Evolutionary conservation across 768 basidiomycete species (phyloP), one percentile per base, ranked within the genome.

Genomic region (Tylopilus cervinicoccineus): DNA sequence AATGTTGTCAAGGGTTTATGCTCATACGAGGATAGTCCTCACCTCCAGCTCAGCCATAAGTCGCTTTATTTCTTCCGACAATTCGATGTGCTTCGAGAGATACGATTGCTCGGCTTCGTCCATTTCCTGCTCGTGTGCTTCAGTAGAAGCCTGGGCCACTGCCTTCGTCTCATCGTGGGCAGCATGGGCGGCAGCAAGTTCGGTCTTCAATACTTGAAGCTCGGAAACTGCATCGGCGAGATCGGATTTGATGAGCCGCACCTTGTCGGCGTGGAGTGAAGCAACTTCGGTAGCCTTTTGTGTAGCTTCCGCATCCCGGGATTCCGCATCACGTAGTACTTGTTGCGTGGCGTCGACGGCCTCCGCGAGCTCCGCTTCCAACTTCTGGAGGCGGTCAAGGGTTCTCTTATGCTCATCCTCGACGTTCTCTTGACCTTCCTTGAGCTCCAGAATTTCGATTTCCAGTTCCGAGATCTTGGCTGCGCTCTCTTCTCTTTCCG

Each of bases 401-500:
- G 75, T 63, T 50, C 70, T 69, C 38, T 68, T 71, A 42, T 75
- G 78, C 26, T 76, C 76, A 47, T 88, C 88, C 57, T 86, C 82
- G 6, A 75, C 70, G 17, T 66, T 66, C 55, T 91, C 89, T 52
- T 80, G 78, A 34, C 72, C 72, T 61, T 93, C 89, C 64, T 76
- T 87, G 51, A 84, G 59, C 67, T 92, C 89, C 48, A 91, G 65
- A 34, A 90, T 76, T 62, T 92, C 88, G 42, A 93, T 70, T 69
- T 93, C 90, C 22, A 90, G 72, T 58, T 93, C 89, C 0, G 86
- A 88, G 5, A 91, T 70, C 65, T 83, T 88, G 59, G 70, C 72
- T 9, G 82, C 77, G 34, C 70, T 81, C 49, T 89, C 88, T 58
- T 86, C 86, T 58, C 80, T 84, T 66, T 88, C 84, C 12, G 62